A percentile compares a stretch with the other conserved stretches of the same genome.
phyloP scores from a whole-genome alignment of 1,139 yeast genomes.

The Meyerozyma athensensis region DNA sequence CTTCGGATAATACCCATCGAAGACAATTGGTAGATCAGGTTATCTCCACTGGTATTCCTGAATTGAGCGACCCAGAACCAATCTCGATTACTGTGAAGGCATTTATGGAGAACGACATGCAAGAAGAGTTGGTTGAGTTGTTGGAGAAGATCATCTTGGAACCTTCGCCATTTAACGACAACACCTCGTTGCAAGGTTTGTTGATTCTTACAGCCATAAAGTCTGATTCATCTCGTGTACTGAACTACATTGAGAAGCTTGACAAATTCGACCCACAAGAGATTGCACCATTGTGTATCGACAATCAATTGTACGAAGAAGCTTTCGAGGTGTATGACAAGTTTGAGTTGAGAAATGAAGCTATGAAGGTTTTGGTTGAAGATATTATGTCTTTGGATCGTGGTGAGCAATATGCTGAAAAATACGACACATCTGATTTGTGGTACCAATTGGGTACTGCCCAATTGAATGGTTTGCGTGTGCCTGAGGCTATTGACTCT shows the following conservation, averaged over 20 bases:
- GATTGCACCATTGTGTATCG: conserved; percentile 89
- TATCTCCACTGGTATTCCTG: conserved; percentile 95
- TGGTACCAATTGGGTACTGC: conserved; percentile 98
- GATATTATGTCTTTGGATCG: conserved; percentile 92
- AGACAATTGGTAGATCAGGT: conserved; percentile 90
- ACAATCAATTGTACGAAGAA: conserved; percentile 85
- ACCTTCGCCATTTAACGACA: conserved; percentile 95
- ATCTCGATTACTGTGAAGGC: conserved; percentile 95
- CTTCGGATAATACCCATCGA: conserved; percentile 76
- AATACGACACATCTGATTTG: conserved; percentile 75
- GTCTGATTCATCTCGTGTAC: conserved; percentile 85
- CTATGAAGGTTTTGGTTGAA: conserved; percentile 87
- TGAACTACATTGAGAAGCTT: conserved; percentile 78
- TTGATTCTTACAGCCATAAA: conserved; percentile 90
- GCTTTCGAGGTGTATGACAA: conserved; percentile 92
- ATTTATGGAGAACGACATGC: conserved; percentile 92
- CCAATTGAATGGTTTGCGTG: conserved; percentile 88
- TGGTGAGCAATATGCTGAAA: conserved; percentile 91
- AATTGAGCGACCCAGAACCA: conserved; percentile 91
- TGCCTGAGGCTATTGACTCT: conserved; percentile 87
- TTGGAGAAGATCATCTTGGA: conserved; percentile 93
- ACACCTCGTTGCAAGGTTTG: conserved; percentile 90
- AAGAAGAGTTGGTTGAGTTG: conserved; percentile 87
- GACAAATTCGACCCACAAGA: conserved; percentile 92
- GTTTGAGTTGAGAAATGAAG: conserved; percentile 72